These are phyloP conservation scores for Calycina marina DNA, from an alignment of 2,329 filamentous ascomycete species.

Conservation along the genomic window DNA sequence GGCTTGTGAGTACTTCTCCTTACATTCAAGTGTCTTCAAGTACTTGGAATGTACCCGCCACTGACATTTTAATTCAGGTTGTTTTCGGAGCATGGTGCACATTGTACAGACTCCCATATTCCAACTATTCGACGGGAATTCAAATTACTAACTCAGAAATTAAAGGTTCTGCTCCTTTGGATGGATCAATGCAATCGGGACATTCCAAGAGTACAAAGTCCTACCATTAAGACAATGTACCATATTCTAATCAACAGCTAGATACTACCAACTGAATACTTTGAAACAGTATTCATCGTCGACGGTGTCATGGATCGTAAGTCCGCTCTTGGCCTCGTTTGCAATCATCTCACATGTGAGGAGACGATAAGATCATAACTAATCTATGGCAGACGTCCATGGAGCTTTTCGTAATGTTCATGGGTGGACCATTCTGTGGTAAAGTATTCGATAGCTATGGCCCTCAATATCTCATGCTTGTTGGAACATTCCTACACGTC, in stretches of 20 bases:
- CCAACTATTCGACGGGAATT: too few species aligned
- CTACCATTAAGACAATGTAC: too few species aligned
- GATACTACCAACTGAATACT: conserved; percentile 1
- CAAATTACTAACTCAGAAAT: too few species aligned
- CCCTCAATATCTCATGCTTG: conserved; percentile 36
- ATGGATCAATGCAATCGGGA: conserved; percentile 25
- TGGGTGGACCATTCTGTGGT: conserved; percentile 43
- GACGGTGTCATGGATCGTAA: neutral
- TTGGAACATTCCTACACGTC: conserved; percentile 39
- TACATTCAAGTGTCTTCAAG: too few species aligned
- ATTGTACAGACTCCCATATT: too few species aligned
- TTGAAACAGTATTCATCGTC: conserved; percentile 2
- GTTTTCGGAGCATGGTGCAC: conserved; percentile 35
- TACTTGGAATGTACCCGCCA: too few species aligned
- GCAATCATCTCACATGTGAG: too few species aligned
- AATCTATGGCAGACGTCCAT: conserved; percentile 5
- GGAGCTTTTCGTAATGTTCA: conserved; percentile 5
- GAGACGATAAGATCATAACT: too few species aligned
- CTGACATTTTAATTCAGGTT: too few species aligned
- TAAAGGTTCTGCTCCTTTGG: conserved; percentile 37
- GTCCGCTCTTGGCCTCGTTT: too few species aligned
- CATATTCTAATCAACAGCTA: too few species aligned
- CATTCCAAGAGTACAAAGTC: conserved; percentile 6
- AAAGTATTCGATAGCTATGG: conserved; percentile 48
- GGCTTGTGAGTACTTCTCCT: conserved; percentile 28